Conservation (phyloP, 2,329 filamentous ascomycete species). For the Sarocladium kiliense region DNA sequence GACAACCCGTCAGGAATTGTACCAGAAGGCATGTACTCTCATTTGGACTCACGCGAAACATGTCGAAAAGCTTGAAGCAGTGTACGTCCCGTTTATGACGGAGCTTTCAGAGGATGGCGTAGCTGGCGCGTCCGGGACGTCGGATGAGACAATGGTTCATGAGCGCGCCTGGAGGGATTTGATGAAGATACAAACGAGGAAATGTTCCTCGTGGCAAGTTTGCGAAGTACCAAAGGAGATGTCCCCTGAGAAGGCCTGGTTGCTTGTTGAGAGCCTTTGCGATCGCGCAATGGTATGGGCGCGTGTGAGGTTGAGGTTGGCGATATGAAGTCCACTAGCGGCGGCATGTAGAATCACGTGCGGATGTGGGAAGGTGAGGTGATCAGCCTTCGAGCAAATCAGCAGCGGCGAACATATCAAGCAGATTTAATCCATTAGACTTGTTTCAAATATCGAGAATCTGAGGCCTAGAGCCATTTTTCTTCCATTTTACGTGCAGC, state of each 20-base stretch:
- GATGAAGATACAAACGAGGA: not conserved
- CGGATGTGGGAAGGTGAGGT: not conserved
- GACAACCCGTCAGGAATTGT: no score
- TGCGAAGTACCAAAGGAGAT: no score
- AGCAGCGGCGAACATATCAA: not conserved
- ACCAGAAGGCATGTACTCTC: no score
- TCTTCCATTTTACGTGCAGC: no score
- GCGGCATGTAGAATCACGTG: not conserved
- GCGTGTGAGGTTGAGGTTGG: not conserved
- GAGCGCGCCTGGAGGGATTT: not conserved
- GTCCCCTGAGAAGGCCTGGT: no score
- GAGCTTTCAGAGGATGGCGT: conserved; percentile 1
- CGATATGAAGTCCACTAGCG: no score
- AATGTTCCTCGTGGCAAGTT: not conserved
- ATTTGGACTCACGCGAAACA: conserved; percentile 5
- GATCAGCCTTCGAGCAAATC: not conserved
- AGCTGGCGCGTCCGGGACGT: not conserved
- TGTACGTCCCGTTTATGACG: not conserved
- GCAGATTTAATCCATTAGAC: no score
- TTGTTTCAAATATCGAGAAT: no score
- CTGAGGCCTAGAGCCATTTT: no score
- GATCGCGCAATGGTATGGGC: no score
- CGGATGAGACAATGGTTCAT: conserved; percentile 7
- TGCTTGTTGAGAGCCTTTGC: no score
- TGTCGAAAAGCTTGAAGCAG: not conserved